These are phyloP conservation scores for Austroboletus novae-zelandiae DNA, from an alignment of 1,284 basidiomycete species.

Conservation along the genomic window DNA sequence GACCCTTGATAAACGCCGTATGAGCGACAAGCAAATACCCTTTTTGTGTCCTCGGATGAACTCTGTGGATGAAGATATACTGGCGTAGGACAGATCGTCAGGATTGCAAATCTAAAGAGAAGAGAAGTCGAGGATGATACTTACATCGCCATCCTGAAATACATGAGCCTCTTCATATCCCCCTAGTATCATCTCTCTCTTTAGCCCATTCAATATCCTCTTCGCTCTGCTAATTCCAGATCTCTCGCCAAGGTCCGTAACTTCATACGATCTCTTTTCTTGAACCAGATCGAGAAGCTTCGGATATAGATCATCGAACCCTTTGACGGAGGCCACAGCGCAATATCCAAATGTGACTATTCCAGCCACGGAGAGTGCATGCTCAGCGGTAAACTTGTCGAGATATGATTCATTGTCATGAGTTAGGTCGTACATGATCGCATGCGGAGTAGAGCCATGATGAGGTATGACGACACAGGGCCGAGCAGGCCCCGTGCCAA, in stretches of 20 bases:
- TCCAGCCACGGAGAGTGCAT: slow-evolving; percentile 88
- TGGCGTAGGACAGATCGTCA: slow-evolving; percentile 7
- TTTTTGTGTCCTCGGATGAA: slow-evolving; percentile 87
- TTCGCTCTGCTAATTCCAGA: slow-evolving; percentile 82
- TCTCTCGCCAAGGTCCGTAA: slow-evolving; percentile 47
- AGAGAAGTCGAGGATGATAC: slow-evolving; percentile 38
- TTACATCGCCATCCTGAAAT: slow-evolving; percentile 89
- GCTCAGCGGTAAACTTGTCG: slow-evolving; percentile 88
- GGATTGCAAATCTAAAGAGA: background rate
- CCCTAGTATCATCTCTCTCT: slow-evolving; percentile 83
- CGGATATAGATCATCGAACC: slow-evolving; percentile 95
- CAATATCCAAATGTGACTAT: slow-evolving; percentile 84
- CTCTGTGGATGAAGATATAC: slow-evolving; percentile 91
- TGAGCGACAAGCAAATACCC: slow-evolving; percentile 90
- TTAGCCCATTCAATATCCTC: slow-evolving; percentile 80
- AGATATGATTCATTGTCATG: slow-evolving; percentile 93
- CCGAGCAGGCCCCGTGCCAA: slow-evolving; percentile 74
- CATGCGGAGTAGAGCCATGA: slow-evolving; percentile 84
- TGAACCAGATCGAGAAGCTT: slow-evolving; percentile 84
- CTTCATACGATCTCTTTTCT: slow-evolving; percentile 79
- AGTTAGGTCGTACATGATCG: slow-evolving; percentile 90
- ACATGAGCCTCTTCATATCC: slow-evolving; percentile 90
- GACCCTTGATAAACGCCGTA: slow-evolving; percentile 81
- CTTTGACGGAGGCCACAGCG: slow-evolving; percentile 90
- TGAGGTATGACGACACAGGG: slow-evolving; percentile 75